Evolutionary conservation across 2,329 filamentous ascomycete species (phyloP).

Genomic region (Diplodia mutila): DNA sequence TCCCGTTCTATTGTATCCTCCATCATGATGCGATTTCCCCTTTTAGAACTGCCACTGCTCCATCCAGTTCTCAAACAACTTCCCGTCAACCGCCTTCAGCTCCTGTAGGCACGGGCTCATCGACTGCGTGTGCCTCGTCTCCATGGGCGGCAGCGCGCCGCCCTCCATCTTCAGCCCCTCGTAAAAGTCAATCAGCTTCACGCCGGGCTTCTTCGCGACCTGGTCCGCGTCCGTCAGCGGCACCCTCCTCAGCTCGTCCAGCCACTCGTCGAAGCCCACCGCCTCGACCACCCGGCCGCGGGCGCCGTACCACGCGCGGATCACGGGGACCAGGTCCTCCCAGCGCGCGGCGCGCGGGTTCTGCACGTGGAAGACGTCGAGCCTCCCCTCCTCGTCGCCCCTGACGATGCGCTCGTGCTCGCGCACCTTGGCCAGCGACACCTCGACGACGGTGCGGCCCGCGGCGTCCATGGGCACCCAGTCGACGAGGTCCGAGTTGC

Average conservation of each 20-base stretch:
- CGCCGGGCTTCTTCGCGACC: constrained; percentile 25
- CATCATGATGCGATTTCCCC: no score
- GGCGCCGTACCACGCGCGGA: constrained; percentile 7
- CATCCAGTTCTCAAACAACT: constrained; percentile 25
- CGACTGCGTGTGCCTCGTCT: neutral
- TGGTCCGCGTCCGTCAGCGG: constrained; percentile 18
- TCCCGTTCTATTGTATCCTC: neutral
- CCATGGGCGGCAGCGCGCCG: constrained; percentile 22
- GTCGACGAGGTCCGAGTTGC: constrained; percentile 31
- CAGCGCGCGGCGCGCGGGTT: constrained; percentile 26
- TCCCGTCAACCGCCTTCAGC: constrained; percentile 13
- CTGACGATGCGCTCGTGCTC: neutral
- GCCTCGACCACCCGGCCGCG: neutral
- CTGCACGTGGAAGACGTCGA: constrained; percentile 29
- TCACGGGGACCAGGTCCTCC: constrained; percentile 24
- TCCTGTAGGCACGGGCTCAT: constrained; percentile 7
- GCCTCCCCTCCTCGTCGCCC: neutral
- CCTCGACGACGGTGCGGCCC: constrained; percentile 23
- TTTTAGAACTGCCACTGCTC: constrained; percentile 24
- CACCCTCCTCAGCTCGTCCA: constrained; percentile 21
- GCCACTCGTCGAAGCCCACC: constrained; percentile 26
- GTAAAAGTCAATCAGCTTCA: constrained; percentile 30
- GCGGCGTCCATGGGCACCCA: constrained; percentile 33
- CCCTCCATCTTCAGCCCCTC: constrained; percentile 24
- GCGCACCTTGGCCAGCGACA: neutral